These are phyloP conservation scores for Centrapalus pauciflorus DNA, from an alignment of 129 eudicot species.

Conservation along the genomic window DNA sequence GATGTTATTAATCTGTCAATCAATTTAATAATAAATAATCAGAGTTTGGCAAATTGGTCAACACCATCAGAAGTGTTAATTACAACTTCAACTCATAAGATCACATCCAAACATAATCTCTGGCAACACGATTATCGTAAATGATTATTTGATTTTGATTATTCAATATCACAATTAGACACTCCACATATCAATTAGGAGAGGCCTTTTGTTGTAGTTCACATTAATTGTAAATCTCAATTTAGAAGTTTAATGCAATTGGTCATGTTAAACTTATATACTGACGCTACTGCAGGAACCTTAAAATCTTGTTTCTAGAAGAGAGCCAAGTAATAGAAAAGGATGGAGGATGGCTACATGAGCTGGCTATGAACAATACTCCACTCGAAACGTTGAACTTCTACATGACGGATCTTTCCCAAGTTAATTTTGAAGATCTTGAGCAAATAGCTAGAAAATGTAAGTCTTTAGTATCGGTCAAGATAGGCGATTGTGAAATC, in stretches of 20 bases:
- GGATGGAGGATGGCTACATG: slow-evolving; percentile 74
- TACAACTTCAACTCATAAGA: too few species aligned
- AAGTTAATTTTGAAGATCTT: slow-evolving; percentile 48
- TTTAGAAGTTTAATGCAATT: not conserved
- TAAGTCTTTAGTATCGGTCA: slow-evolving; percentile 47
- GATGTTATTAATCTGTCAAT: too few species aligned
- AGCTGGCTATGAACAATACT: slow-evolving; percentile 69
- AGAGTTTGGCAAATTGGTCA: too few species aligned
- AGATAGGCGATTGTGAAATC: slow-evolving; percentile 66
- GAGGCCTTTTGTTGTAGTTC: not conserved
- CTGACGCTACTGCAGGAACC: slow-evolving; percentile 42
- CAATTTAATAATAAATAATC: too few species aligned
- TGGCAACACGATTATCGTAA: too few species aligned
- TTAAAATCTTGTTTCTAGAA: slow-evolving; percentile 59
- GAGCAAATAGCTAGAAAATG: slow-evolving; percentile 66
- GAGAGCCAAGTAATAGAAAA: slow-evolving; percentile 56
- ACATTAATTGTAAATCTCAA: not conserved
- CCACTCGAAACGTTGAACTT: slow-evolving; percentile 66
- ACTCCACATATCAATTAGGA: too few species aligned
- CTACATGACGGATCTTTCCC: slow-evolving; percentile 64
- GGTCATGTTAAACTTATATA: not conserved
- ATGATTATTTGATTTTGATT: too few species aligned
- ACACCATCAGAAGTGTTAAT: too few species aligned
- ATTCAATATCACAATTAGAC: too few species aligned
- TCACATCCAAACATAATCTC: too few species aligned